Conservation (phyloP, 805 yeast species). For the Starmerella asiatica region DNA sequence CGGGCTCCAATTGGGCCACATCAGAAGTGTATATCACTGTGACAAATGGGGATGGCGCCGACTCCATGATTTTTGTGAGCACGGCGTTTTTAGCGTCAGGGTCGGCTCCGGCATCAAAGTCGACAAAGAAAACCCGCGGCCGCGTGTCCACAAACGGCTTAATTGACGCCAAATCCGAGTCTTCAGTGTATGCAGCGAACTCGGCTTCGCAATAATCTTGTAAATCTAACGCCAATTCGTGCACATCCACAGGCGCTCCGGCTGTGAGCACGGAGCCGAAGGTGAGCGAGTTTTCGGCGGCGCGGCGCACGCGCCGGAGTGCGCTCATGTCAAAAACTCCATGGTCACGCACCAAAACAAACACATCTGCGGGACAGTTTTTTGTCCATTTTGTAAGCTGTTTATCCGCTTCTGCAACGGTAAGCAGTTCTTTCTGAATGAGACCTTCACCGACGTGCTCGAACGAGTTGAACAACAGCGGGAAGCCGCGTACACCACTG, state of each 20-base stretch:
- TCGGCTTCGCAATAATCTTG: constrained; percentile 21
- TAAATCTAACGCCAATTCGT: constrained; percentile 20
- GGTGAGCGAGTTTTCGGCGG: constrained; percentile 20
- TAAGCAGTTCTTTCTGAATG: constrained; percentile 2
- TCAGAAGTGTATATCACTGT: constrained; percentile 46
- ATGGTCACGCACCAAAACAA: constrained; percentile 17
- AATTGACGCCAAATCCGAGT: neutral
- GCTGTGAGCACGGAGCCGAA: constrained; percentile 18
- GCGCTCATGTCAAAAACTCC: constrained; percentile 16
- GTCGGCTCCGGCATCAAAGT: constrained; percentile 11
- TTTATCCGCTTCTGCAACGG: constrained; percentile 14
- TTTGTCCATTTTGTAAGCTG: constrained; percentile 19
- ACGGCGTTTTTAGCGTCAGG: constrained; percentile 39
- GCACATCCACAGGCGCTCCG: constrained; percentile 13
- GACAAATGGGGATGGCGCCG: constrained; percentile 53
- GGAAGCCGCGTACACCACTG: constrained; percentile 14
- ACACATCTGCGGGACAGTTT: constrained; percentile 22
- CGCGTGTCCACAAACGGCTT: constrained; percentile 12
- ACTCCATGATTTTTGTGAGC: constrained; percentile 36
- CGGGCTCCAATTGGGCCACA: constrained; percentile 18
- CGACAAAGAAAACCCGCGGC: constrained; percentile 19
- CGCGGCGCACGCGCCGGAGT: constrained; percentile 13
- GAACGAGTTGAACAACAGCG: constrained; percentile 21
- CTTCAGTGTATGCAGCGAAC: constrained; percentile 5
- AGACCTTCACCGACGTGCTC: constrained; percentile 18